These are phyloP conservation scores for Tetrahymena thermophila DNA, from an alignment of 73 alveolate genomes.

Conservation along the genomic window DNA sequence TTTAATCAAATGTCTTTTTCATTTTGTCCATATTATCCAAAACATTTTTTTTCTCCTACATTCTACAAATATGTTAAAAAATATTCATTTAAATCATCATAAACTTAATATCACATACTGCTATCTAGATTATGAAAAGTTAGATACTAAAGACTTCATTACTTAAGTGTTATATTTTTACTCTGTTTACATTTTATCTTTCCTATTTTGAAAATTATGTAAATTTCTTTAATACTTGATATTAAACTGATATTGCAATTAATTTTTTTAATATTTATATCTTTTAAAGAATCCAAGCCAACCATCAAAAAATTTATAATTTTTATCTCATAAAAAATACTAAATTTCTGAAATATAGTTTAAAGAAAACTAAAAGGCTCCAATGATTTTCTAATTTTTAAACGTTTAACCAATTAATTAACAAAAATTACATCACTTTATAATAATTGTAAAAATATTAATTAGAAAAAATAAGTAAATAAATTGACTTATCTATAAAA, in stretches of 20 bases:
- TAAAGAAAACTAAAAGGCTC: not conserved
- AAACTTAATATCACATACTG: not conserved
- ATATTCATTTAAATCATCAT: not conserved
- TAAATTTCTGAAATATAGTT: no score
- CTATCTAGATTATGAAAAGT: not conserved
- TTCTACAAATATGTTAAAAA: not conserved
- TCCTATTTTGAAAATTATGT: no score
- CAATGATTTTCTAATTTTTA: not conserved
- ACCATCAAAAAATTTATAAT: not conserved
- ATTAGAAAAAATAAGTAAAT: no score
- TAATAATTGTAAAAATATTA: no score
- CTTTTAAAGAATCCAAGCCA: not conserved
- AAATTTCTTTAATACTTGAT: no score
- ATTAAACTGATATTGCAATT: not conserved
- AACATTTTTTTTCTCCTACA: not conserved
- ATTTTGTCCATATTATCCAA: not conserved
- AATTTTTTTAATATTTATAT: no score
- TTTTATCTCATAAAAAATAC: not conserved
- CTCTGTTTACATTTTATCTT: not conserved
- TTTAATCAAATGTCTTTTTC: not conserved
- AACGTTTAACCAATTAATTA: no score
- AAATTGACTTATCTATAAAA: no score
- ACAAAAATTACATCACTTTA: no score
- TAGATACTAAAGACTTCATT: not conserved
- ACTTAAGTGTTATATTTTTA: not conserved